Percentiles rank a stretch among this genome's conserved stretches.
Conservation (phyloP, 2,329 filamentous ascomycete species). For the Fusarium nelsonii region DNA sequence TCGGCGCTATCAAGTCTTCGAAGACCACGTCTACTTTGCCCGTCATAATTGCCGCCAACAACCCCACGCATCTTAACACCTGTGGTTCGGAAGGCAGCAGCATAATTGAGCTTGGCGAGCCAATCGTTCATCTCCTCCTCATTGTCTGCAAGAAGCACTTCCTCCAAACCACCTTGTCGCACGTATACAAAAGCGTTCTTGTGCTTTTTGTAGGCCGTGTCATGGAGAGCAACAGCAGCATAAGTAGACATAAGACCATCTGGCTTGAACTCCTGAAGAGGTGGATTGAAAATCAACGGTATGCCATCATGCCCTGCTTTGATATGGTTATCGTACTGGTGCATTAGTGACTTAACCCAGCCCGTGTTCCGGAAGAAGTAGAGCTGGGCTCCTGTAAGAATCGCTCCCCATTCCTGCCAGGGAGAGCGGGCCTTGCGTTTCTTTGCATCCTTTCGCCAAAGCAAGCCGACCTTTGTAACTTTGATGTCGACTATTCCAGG, state of each 20-base stretch:
- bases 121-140: conserved; percentile 96
- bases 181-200: conserved; percentile 96
- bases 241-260: conserved; percentile 95
- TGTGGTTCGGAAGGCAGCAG: conserved; percentile 91
- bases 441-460: conserved; percentile 95
- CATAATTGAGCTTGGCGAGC: conserved; percentile 96
- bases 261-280: conserved; percentile 90
- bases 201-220: conserved; percentile 91
- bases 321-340: conserved; percentile 86
- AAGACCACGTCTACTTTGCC: conserved; percentile 79
- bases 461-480: conserved; percentile 91
- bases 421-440: conserved; percentile 95
- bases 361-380: conserved; percentile 95
- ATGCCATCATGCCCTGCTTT: conserved; percentile 80
- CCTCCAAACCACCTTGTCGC: conserved; percentile 86
- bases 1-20: conserved; percentile 76
- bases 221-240: conserved; percentile 87
- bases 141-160: conserved; percentile 89
- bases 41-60: conserved; percentile 86
- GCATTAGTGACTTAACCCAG: conserved; percentile 92
- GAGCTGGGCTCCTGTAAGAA: conserved; percentile 94
- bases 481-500: conserved; percentile 97
- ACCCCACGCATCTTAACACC: conserved; percentile 92
- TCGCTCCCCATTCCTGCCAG: conserved; percentile 99
- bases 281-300: conserved; percentile 90